These are phyloP conservation scores for Pseudogymnoascus destructans DNA, from an alignment of 2,329 filamentous ascomycete species.

Conservation along the genomic window DNA sequence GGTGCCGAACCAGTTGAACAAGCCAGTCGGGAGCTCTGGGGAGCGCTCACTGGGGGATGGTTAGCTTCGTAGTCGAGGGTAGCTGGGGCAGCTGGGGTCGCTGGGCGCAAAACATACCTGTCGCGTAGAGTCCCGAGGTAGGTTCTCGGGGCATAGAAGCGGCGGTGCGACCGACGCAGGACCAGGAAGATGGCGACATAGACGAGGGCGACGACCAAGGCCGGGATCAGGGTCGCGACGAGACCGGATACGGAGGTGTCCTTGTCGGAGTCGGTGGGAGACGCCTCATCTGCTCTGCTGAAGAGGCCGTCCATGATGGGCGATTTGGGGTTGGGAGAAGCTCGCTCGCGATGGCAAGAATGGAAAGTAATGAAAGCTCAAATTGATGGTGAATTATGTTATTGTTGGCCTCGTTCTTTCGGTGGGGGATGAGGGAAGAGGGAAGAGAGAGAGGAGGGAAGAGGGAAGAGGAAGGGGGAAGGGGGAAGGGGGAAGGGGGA, in stretches of 20 bases:
- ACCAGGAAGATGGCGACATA: constrained; percentile 36
- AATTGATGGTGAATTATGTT: neutral
- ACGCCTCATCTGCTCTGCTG: neutral
- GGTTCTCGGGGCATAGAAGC: constrained; percentile 42
- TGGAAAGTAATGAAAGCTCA: neutral
- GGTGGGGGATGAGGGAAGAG: neutral
- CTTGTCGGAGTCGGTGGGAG: neutral
- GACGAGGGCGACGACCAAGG: constrained; percentile 32
- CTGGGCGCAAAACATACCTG: constrained; percentile 18
- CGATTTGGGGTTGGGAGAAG: neutral
- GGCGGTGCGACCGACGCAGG: constrained; percentile 34
- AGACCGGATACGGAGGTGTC: constrained; percentile 28
- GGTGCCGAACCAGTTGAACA: constrained; percentile 53
- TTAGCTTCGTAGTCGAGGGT: constrained; percentile 16
- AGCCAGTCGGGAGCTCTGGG: constrained; percentile 44
- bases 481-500: neutral
- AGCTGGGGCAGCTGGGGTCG: neutral
- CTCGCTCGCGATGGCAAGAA: neutral
- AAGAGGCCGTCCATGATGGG: neutral
- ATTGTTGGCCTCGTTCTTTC: neutral
- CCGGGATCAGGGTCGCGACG: constrained; percentile 35
- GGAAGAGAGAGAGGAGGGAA: constrained; percentile 3
- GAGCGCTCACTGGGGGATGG: constrained; percentile 37
- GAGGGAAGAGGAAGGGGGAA: neutral
- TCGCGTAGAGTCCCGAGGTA: constrained; percentile 39